These are phyloP conservation scores for Bipolaris bicolor DNA, from an alignment of 2,329 filamentous ascomycete species.

Conservation along the genomic window DNA sequence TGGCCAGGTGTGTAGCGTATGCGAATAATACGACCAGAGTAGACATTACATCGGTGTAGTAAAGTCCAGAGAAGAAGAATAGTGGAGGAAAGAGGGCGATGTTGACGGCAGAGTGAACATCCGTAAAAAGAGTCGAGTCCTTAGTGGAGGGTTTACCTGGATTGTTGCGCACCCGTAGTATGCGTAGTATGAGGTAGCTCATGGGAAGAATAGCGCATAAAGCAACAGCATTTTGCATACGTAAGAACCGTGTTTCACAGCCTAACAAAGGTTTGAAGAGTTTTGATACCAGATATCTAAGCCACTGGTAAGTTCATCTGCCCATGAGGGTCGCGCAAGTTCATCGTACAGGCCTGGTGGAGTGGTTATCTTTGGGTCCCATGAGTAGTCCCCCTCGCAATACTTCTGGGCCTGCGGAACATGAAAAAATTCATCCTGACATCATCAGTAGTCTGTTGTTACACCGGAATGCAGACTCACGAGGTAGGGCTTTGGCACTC, in stretches of 20 bases:
- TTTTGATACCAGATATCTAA: conserved; percentile 52
- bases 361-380: conserved; percentile 98
- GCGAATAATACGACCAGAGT: conserved; percentile 74
- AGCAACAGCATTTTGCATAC: conserved; percentile 49
- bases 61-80: conserved; percentile 95
- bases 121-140: conserved; percentile 45
- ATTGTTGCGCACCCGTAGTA: conserved; percentile 16
- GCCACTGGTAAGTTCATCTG: conserved; percentile 37
- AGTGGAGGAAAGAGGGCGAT: conserved; percentile 84
- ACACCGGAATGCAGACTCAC: conserved; percentile 45
- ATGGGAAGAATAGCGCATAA: conserved; percentile 46
- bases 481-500: conserved; percentile 65
- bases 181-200: conserved; percentile 32
- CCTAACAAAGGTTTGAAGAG: conserved; percentile 48
- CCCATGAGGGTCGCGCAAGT: neutral
- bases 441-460: conserved; percentile 4
- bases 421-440: conserved; percentile 84
- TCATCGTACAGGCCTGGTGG: conserved; percentile 74
- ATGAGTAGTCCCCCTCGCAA: conserved; percentile 72
- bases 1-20: conserved; percentile 61
- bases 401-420: conserved; percentile 90
- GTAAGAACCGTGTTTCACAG: conserved; percentile 48
- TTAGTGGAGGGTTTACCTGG: neutral
- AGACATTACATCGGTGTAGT: conserved; percentile 92
- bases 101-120: conserved; percentile 73